Percentiles rank a stretch among this genome's conserved stretches.
Evolutionary conservation across 441 rosid genomes (phyloP).

Genomic region (Euphorbia corollata): DNA sequence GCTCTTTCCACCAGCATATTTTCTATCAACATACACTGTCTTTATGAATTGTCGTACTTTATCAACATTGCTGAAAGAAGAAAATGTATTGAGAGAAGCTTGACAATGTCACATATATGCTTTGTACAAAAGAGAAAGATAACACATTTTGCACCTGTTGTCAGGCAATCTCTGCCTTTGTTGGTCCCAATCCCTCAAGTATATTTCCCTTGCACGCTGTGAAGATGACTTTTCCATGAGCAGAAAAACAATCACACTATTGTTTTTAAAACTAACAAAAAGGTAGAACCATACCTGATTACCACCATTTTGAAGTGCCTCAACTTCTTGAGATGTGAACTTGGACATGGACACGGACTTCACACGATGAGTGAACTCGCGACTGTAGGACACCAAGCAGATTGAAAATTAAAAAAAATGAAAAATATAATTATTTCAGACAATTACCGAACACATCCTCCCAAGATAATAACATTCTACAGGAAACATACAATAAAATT

Average conservation of each 20-base stretch:
- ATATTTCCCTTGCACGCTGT: conserved; percentile 90
- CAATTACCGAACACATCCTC: neutral
- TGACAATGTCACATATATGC: conserved; percentile 1
- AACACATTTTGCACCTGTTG: conserved; percentile 49
- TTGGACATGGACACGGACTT: conserved; percentile 96
- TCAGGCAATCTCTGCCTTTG: conserved; percentile 82
- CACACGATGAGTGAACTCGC: conserved; percentile 94
- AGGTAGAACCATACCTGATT: conserved; percentile 58
- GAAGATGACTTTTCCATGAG: conserved; percentile 25
- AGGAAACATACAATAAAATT: neutral
- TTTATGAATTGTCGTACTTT: conserved; percentile 84
- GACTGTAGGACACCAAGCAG: conserved; percentile 41
- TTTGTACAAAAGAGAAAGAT: conserved; percentile 20
- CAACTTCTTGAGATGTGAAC: conserved; percentile 92
- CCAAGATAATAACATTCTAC: no score
- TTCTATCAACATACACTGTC: conserved; percentile 65
- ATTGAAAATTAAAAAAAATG: conserved; percentile 7
- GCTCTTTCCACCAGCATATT: conserved; percentile 60
- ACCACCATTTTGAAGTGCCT: conserved; percentile 92
- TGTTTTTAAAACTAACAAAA: conserved; percentile 14
- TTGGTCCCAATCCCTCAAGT: conserved; percentile 76
- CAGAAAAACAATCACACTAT: conserved; percentile 14
- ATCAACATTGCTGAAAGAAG: conserved; percentile 54
- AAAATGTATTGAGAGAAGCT: conserved; percentile 16
- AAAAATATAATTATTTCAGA: neutral